Conservation (phyloP, 768 basidiomycete species). For the Peribolospora kevripleyi region DNA sequence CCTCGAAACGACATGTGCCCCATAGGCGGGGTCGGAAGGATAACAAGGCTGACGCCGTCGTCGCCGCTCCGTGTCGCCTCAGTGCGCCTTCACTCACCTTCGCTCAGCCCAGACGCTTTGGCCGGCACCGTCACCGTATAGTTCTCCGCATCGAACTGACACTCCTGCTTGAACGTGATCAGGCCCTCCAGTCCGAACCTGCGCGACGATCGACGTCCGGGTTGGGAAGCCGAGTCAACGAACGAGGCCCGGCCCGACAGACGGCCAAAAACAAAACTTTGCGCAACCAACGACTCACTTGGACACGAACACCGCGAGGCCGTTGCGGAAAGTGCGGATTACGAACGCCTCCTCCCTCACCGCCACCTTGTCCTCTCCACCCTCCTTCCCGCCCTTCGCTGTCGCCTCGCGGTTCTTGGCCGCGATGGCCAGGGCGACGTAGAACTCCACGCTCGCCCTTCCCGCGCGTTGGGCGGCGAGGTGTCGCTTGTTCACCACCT, state of each 20-base stretch:
- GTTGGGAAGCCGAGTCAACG: not conserved
- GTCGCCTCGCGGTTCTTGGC: conserved; percentile 23
- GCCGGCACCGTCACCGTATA: conserved; percentile 54
- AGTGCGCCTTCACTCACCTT: too few species aligned
- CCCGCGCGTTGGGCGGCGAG: conserved; percentile 96
- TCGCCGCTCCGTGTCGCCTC: too few species aligned
- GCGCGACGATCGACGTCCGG: conserved; percentile 1
- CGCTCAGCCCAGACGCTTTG: not conserved
- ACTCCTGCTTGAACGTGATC: conserved; percentile 76
- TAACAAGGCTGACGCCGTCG: too few species aligned
- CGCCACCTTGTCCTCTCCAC: conserved; percentile 9
- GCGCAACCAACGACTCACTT: conserved; percentile 32
- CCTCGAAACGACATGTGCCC: not conserved
- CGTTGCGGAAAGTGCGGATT: conserved; percentile 81
- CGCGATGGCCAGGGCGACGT: conserved; percentile 77
- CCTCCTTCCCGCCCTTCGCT: conserved; percentile 16
- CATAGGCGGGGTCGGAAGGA: too few species aligned
- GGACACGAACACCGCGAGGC: conserved; percentile 83
- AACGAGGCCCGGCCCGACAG: not conserved
- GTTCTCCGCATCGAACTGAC: conserved; percentile 70
- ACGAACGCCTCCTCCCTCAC: conserved; percentile 72
- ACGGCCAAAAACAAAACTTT: not conserved
- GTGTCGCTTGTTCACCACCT: conserved; percentile 71
- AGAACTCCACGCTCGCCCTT: conserved; percentile 88
- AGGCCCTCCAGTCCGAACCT: conserved; percentile 86